Evolutionary conservation across 768 basidiomycete species (phyloP), one percentile per base, ranked within the genome.

Genomic region (Agaricus blazei): DNA sequence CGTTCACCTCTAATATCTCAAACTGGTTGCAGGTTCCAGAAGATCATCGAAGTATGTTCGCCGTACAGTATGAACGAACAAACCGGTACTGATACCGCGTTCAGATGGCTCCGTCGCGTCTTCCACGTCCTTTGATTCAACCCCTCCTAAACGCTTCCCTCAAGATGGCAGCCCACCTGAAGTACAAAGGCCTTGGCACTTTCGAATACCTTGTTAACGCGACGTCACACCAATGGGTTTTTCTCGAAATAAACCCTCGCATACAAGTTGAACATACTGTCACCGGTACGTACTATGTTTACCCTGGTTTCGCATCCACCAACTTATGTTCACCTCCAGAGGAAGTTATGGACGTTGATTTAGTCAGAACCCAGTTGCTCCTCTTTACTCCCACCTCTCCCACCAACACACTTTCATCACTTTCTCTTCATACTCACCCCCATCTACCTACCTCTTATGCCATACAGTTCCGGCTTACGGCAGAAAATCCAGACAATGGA

Each of bases 261-360:
- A 89, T 94, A 52, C 93, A 95, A 68, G 93, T 95, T 67, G 93
- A 94, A 67, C 93, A 94, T 71, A 94, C 93, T 45, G 84, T 94
- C 62, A 92, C 93, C 54, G 89, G 88, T 85, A 62, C 38, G 73
- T 34, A 11, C 34, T 62, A 28, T 51, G 19, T 19, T 19, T 44
- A 49, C 14, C 14, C 57, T 15, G 15, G 9, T 41, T 19, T 23
- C 23, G 40, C 8, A 23, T 4, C 48, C 15, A 24, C 26, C 14
- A 38, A 48, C 48, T 40, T 26, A 60, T 14, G 29, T 42, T 50
- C 47, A 37, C 23, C 36, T 23, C 28, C 62, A 89, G 92, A 94
- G 82, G 91, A 93, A 65, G 88, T 95, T 62, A 89, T 85, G 31
- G 88, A 89, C 54, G 81, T 93, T 68, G 92, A 95, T 67, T 88